These are phyloP conservation scores for Cicer judaicum DNA, from an alignment of 306 rosid species.

Conservation along the genomic window DNA sequence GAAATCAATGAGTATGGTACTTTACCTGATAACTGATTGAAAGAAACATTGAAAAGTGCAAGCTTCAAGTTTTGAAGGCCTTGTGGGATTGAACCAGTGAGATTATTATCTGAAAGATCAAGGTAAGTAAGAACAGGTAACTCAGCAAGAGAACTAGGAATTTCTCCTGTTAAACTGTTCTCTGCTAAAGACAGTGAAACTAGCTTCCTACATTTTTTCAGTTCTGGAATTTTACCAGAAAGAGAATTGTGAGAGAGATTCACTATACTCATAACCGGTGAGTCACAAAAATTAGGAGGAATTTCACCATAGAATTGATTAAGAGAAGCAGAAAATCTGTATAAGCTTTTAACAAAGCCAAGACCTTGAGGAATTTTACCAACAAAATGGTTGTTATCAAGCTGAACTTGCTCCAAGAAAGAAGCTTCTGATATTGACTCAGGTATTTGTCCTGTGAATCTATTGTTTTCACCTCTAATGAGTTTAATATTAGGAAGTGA, in stretches of 20 bases:
- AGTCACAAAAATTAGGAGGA: constrained; percentile 86
- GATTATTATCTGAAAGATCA: constrained; percentile 93
- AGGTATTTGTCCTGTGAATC: constrained; percentile 82
- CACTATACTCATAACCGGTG: constrained; percentile 95
- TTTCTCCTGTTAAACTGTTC: constrained; percentile 74
- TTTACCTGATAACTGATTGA: constrained; percentile 80
- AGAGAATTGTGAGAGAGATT: constrained; percentile 88
- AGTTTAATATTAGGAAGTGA: constrained; percentile 85
- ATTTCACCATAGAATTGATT: constrained; percentile 77
- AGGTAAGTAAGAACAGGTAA: constrained; percentile 92
- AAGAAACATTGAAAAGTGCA: constrained; percentile 94
- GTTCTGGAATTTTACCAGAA: constrained; percentile 83
- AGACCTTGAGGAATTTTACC: constrained; percentile 80
- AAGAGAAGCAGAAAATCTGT: constrained; percentile 91
- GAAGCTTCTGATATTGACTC: constrained; percentile 78
- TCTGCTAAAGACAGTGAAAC: constrained; percentile 87
- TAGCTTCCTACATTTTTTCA: constrained; percentile 73
- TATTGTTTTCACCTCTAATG: constrained; percentile 87
- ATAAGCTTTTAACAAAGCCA: constrained; percentile 76
- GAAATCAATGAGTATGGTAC: constrained; percentile 86
- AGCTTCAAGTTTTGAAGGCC: constrained; percentile 92
- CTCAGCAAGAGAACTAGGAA: constrained; percentile 76
- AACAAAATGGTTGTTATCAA: constrained; percentile 77
- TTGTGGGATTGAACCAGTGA: constrained; percentile 85
- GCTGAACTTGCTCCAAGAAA: constrained; percentile 91